Base-by-base conservation (phyloP, 2,329 filamentous ascomycete genomes). In the Neofusicoccum sp. region DNA sequence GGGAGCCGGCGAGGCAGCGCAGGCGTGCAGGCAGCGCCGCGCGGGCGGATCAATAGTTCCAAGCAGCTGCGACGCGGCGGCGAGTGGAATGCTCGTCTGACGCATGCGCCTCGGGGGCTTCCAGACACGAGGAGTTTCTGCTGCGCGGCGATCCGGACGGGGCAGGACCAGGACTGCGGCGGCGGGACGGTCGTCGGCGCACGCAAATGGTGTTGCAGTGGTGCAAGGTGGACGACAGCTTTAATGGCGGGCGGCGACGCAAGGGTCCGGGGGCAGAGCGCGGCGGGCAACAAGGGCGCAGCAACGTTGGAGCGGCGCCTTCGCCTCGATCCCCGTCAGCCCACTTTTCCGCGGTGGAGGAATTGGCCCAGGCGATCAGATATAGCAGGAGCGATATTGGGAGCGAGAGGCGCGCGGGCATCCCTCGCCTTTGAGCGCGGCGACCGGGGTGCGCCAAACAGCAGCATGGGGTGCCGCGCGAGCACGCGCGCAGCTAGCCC, bases 161-260 rank as follows among this genome's bases (percentile, higher is more conserved):
- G 34, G 31, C 43, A 11, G 39, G 31, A 43, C 22, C n/a, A 50
- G 47, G 45, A 61, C 59, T 43, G 37, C 39, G 59, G 47, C 58
- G 47, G 58, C 47, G 41, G 39, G 39, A 45, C 9, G 39, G 54
- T 58, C 41, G 39, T 58, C 54, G 54, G 54, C 54, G 54, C 54
- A 41, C 54, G 54, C 54, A 58, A 58, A 58, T 58, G 54, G 54
- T 58, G 54, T 58, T 47, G 44, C 47, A 50, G 29, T 61, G 59
- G 48, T 61, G 59, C 59, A 61, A 61, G 59, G 59, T 52, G 48
- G 59, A 52, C 47, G 29, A 36, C 7, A 61, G 59, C 54, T 58
- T 58, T 58, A 58, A 58, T 58, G 54, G 54, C 52, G 28, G 43
- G 54, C 54, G 39, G 28, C 22, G 54, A 58, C 41, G 54, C 54